These are phyloP conservation scores for Colletotrichum zoysiae DNA, from an alignment of 2,329 filamentous ascomycete genomes.

Conservation along the genomic window DNA sequence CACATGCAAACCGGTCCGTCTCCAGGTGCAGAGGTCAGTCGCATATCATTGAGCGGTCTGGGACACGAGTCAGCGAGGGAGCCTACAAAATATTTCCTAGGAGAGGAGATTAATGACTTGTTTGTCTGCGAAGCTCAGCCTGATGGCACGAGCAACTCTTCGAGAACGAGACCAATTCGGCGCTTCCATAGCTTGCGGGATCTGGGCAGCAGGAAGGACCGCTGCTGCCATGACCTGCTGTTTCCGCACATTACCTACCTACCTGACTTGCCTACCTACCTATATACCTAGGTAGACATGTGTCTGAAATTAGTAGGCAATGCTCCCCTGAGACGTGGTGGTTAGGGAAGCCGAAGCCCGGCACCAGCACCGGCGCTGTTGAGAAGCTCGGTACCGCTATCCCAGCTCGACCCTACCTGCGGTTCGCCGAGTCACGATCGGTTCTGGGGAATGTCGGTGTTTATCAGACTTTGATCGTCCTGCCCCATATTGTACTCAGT, in stretches of 20 bases:
- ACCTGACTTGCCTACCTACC: too few species aligned
- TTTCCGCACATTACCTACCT: background rate
- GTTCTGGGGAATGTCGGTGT: background rate
- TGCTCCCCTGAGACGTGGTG: background rate
- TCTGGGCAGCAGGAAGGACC: background rate
- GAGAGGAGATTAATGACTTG: background rate
- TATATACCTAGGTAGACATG: too few species aligned
- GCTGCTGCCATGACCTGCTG: background rate
- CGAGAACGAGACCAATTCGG: background rate
- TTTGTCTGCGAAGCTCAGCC: too few species aligned
- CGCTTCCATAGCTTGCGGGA: background rate
- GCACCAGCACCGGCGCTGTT: background rate
- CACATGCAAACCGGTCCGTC: background rate
- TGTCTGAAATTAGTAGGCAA: background rate
- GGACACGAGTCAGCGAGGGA: background rate
- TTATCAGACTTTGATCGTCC: background rate
- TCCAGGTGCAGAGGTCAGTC: background rate
- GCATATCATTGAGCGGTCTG: too few species aligned
- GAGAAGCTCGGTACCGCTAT: background rate
- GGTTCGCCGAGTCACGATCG: background rate
- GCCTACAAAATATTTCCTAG: background rate
- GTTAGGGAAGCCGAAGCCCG: background rate
- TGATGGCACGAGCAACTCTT: background rate
- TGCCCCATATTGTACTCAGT: background rate
- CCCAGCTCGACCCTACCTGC: background rate